These are phyloP conservation scores for Trifolium dubium DNA, from an alignment of 306 rosid genomes.

Conservation along the genomic window DNA sequence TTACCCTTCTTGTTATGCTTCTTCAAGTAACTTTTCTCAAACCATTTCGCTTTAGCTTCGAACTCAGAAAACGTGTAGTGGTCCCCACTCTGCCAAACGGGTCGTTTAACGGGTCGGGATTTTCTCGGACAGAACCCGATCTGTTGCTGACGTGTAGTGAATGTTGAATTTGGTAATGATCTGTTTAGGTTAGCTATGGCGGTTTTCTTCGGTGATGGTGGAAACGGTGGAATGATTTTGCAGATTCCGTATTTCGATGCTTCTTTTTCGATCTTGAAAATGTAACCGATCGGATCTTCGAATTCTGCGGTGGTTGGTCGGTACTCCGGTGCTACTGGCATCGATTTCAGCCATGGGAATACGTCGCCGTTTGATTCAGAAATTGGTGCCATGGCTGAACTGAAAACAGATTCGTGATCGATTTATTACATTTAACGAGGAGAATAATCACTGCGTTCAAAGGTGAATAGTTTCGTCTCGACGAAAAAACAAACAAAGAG, in stretches of 20 bases:
- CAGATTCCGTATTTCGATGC: conserved; percentile 96
- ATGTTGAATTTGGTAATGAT: conserved; percentile 64
- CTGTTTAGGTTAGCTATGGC: conserved; percentile 77
- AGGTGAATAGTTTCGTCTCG: no score
- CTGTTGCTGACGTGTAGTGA: conserved; percentile 99
- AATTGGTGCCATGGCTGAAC: conserved; percentile 50
- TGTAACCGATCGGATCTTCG: conserved; percentile 96
- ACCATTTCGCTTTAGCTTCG: conserved; percentile 79
- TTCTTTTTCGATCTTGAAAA: conserved; percentile 97
- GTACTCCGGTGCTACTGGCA: conserved; percentile 92
- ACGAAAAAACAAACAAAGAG: no score
- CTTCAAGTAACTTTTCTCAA: conserved; percentile 70
- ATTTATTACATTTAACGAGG: no score
- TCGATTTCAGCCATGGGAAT: conserved; percentile 80
- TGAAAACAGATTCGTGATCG: conserved; percentile 16
- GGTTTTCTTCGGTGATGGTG: conserved; percentile 74
- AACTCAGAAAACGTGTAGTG: conserved; percentile 73
- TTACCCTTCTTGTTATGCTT: conserved; percentile 51
- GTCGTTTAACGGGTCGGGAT: conserved; percentile 75
- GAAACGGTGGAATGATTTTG: conserved; percentile 92
- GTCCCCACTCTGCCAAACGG: conserved; percentile 99
- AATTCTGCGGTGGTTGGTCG: conserved; percentile 77
- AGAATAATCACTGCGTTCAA: no score
- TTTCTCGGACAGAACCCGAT: conserved; percentile 97
- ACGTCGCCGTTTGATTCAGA: conserved; percentile 78